A percentile compares a stretch with the other conserved stretches of the same genome.
Evolutionary conservation across 2,329 filamentous ascomycete genomes (phyloP).

Genomic region (Berkeleyomyces basicola): DNA sequence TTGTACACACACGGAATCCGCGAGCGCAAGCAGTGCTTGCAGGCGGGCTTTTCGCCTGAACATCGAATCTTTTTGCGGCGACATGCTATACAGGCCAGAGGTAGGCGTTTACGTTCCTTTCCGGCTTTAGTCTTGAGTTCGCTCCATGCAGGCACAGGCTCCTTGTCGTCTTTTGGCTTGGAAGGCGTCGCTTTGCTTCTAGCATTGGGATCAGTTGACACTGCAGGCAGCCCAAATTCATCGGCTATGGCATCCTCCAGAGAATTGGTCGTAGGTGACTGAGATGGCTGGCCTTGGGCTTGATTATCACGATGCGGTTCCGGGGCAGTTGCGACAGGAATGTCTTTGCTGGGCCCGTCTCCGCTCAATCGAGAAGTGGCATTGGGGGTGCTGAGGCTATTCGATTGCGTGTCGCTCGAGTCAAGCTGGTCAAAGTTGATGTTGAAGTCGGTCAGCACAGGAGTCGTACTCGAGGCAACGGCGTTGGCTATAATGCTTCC

Average conservation of each 20-base stretch:
- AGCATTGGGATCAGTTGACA: conserved; percentile 25
- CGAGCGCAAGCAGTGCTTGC: conserved; percentile 86
- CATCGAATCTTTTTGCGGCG: conserved; percentile 95
- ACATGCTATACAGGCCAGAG: conserved; percentile 88
- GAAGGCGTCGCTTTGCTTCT: conserved; percentile 27
- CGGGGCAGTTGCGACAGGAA: background rate
- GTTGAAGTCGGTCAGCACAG: background rate
- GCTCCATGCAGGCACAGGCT: conserved; percentile 52
- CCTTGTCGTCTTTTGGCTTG: conserved; percentile 40
- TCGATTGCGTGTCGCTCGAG: background rate
- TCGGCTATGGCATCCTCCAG: conserved; percentile 39
- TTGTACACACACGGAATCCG: conserved; percentile 96
- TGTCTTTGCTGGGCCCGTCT: background rate
- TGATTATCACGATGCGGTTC: conserved; percentile 23
- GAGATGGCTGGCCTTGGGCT: conserved; percentile 24
- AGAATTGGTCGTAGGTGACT: conserved; percentile 28
- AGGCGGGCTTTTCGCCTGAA: conserved; percentile 92
- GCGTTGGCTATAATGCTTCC: background rate
- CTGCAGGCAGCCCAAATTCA: conserved; percentile 36
- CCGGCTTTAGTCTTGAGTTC: conserved; percentile 83
- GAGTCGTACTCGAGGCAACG: background rate
- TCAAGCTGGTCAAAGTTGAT: background rate
- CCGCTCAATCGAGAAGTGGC: background rate
- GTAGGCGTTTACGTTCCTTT: conserved; percentile 85
- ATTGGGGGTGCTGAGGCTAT: background rate